Percentiles rank a stretch among this genome's conserved stretches.
These are phyloP conservation scores for Skeletonema potamos DNA, from an alignment of 108 stramenopile genomes.

Conservation along the genomic window DNA sequence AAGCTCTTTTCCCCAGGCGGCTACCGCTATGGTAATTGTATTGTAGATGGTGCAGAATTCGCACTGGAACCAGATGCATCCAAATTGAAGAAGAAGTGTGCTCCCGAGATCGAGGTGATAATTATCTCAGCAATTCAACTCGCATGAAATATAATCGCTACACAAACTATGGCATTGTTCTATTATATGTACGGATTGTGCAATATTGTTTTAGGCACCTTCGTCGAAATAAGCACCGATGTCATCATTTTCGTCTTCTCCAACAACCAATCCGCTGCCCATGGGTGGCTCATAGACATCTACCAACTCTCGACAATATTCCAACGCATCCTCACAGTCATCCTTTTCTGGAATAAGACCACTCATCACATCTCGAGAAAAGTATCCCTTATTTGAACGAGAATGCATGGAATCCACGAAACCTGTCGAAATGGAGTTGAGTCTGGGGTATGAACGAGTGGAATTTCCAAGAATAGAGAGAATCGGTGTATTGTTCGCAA, in stretches of 20 bases:
- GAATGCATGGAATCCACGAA: constrained; percentile 55
- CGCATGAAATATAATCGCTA: too few relatives aligned
- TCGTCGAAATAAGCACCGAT: constrained; percentile 38
- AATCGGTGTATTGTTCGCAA: constrained; percentile 28
- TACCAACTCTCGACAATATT: constrained; percentile 56
- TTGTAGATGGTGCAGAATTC: too few relatives aligned
- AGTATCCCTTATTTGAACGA: constrained; percentile 51
- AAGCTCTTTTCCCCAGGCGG: too few relatives aligned
- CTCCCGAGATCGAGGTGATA: too few relatives aligned
- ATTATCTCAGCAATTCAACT: too few relatives aligned
- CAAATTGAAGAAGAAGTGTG: too few relatives aligned
- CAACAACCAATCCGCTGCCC: constrained; percentile 54
- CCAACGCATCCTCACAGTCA: constrained; percentile 75
- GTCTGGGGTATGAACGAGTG: constrained; percentile 51
- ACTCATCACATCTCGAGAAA: constrained; percentile 63
- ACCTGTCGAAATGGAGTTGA: constrained; percentile 47
- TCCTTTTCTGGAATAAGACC: constrained; percentile 74
- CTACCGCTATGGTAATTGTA: too few relatives aligned
- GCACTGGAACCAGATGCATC: too few relatives aligned
- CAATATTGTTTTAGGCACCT: too few relatives aligned
- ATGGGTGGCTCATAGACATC: constrained; percentile 73
- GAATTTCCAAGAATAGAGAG: constrained; percentile 72
- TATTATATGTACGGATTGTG: too few relatives aligned
- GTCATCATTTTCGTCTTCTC: constrained; percentile 42
- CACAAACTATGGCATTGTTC: too few relatives aligned